phyloP scores from a whole-genome alignment of 768 basidiomycete species.

The Grammothele lineata region DNA sequence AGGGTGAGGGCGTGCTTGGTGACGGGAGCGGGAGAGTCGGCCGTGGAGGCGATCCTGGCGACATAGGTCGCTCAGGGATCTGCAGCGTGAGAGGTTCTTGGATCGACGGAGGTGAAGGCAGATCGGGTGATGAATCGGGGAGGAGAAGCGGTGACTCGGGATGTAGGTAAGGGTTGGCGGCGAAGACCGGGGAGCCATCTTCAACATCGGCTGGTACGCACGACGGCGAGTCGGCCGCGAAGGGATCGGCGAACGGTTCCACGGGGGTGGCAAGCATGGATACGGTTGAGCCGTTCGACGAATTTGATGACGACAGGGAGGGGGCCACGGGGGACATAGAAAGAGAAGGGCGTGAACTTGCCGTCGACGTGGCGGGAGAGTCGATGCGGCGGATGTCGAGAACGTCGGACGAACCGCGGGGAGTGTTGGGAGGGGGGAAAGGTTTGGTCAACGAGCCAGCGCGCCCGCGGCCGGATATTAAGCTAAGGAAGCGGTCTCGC shows the following conservation, averaged over 20 bases:
- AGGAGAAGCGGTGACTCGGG: constrained; percentile 12
- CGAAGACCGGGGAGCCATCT: constrained; percentile 10
- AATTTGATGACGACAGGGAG: constrained; percentile 16
- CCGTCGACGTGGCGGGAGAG: constrained; percentile 7
- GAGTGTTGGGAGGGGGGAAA: constrained; percentile 14
- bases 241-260: constrained; percentile 15
- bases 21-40: constrained; percentile 25
- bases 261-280: constrained; percentile 22
- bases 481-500: constrained; percentile 26
- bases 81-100: not conserved
- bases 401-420: constrained; percentile 15
- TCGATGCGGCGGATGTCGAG: constrained; percentile 15
- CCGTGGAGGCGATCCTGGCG: constrained; percentile 15
- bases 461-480: constrained; percentile 24
- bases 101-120: constrained; percentile 3
- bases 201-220: constrained; percentile 8
- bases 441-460: constrained; percentile 24
- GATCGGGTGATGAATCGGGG: not conserved
- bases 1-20: constrained; percentile 21
- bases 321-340: constrained; percentile 2
- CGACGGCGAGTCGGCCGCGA: constrained; percentile 14
- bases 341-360: constrained; percentile 12
- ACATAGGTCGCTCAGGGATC: not conserved
- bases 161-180: constrained; percentile 4
- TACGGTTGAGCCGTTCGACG: constrained; percentile 15